Percentiles rank a stretch among this genome's conserved stretches.
Conservation (phyloP, 495 filamentous ascomycete genomes). For the Aspergillus heteromorphus region DNA sequence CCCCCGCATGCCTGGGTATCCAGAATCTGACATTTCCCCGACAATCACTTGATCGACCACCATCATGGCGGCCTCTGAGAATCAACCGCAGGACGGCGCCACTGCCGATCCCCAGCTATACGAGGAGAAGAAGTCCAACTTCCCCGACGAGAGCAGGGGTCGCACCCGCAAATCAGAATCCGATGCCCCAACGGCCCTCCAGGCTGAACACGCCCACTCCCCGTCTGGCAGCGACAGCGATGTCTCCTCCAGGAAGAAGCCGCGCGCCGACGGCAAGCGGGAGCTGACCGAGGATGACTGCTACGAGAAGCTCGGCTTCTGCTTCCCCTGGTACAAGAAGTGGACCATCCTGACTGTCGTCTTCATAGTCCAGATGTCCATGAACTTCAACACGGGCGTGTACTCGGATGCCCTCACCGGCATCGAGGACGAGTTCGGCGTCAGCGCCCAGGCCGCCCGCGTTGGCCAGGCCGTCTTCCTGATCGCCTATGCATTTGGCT, state of each 20-base stretch:
- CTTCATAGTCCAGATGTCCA: constrained; percentile 65
- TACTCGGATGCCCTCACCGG: constrained; percentile 56
- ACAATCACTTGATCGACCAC: neutral
- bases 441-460: constrained; percentile 54
- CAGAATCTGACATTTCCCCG: neutral
- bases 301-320: constrained; percentile 55
- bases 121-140: neutral
- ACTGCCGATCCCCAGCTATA: neutral
- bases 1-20: neutral
- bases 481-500: constrained; percentile 65
- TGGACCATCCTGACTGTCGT: constrained; percentile 65
- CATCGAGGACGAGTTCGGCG: constrained; percentile 51
- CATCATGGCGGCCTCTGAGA: neutral
- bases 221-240: neutral
- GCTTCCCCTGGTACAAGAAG: constrained; percentile 55
- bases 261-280: constrained; percentile 30
- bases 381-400: constrained; percentile 70
- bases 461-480: constrained; percentile 58
- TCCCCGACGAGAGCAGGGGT: too few species aligned
- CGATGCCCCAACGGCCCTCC: neutral
- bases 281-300: constrained; percentile 55
- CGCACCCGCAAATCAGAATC: neutral
- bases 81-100: neutral
- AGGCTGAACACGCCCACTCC: neutral
- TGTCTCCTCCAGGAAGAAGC: neutral